Percentiles rank a stretch among this genome's conserved stretches.
Evolutionary conservation across 768 basidiomycete genomes (phyloP).

Genomic region (Suillus luteus): DNA sequence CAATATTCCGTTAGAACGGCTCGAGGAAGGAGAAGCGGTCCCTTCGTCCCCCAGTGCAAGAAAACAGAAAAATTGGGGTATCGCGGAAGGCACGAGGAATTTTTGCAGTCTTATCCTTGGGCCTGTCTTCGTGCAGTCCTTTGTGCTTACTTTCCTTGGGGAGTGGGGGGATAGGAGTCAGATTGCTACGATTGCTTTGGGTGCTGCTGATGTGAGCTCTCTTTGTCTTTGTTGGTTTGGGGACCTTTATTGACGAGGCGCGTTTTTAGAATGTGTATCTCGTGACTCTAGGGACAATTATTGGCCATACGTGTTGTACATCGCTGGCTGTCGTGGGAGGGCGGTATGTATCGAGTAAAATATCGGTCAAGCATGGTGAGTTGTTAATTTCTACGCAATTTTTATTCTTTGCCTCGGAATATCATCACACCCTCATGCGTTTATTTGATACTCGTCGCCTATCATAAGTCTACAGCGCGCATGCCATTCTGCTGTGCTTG

Average conservation of each 20-base stretch:
- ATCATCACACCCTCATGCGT: conserved; percentile 74
- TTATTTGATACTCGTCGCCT: conserved; percentile 48
- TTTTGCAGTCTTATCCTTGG: conserved; percentile 82
- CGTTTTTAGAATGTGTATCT: conserved; percentile 82
- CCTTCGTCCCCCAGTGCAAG: conserved; percentile 16
- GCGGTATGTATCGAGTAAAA: conserved; percentile 88
- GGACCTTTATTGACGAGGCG: not conserved
- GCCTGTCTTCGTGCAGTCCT: conserved; percentile 88
- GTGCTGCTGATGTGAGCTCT: conserved; percentile 24
- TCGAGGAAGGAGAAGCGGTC: conserved; percentile 66
- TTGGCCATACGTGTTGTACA: conserved; percentile 87
- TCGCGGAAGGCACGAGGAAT: conserved; percentile 73
- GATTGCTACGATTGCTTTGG: conserved; percentile 82
- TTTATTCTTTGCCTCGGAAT: conserved; percentile 28
- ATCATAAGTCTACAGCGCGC: conserved; percentile 61
- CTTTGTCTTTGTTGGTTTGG: conserved; percentile 1
- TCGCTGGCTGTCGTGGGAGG: conserved; percentile 91
- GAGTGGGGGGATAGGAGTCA: conserved; percentile 85
- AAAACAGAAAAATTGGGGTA: not conserved
- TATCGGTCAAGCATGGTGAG: conserved; percentile 69
- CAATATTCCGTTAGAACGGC: conserved; percentile 65
- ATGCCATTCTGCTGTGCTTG: conserved; percentile 63
- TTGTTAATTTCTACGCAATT: not conserved
- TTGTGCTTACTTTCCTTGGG: conserved; percentile 94
- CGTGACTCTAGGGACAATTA: conserved; percentile 86